Conservation (phyloP, 495 filamentous ascomycete genomes). For the Talaromyces stipitatus region DNA sequence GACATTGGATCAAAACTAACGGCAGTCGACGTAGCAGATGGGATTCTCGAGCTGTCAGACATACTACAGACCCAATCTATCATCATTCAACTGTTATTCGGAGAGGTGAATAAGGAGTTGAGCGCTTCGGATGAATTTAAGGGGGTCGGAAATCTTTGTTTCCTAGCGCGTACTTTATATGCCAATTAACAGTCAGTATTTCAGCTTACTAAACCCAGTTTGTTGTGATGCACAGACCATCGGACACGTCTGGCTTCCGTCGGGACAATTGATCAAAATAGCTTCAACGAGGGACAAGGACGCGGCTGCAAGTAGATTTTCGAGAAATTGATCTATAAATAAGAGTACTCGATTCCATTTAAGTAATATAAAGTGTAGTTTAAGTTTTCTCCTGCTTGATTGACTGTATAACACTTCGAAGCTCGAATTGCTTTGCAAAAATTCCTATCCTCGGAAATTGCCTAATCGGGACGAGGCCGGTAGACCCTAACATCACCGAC, state of each 20-base stretch:
- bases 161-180: not conserved
- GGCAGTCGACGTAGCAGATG: not conserved
- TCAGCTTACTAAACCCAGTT: not conserved
- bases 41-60: not conserved
- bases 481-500: not conserved
- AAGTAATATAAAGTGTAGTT: not conserved
- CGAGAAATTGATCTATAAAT: not conserved
- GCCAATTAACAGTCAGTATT: not conserved
- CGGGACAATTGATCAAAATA: constrained; percentile 1
- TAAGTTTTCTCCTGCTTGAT: not conserved
- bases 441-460: not conserved
- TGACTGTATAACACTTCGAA: not conserved
- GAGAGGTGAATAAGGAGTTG: not conserved
- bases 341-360: not conserved
- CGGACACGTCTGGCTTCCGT: not conserved
- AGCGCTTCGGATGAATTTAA: not conserved
- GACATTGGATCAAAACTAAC: not conserved
- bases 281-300: not conserved
- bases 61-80: not conserved
- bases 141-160: not conserved
- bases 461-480: not conserved
- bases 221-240: not conserved
- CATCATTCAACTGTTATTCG: not conserved
- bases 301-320: too few relatives aligned
- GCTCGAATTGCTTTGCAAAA: not conserved